Conservation (phyloP, 1,139 yeast genomes). For the Yamadazyma atlantica region DNA sequence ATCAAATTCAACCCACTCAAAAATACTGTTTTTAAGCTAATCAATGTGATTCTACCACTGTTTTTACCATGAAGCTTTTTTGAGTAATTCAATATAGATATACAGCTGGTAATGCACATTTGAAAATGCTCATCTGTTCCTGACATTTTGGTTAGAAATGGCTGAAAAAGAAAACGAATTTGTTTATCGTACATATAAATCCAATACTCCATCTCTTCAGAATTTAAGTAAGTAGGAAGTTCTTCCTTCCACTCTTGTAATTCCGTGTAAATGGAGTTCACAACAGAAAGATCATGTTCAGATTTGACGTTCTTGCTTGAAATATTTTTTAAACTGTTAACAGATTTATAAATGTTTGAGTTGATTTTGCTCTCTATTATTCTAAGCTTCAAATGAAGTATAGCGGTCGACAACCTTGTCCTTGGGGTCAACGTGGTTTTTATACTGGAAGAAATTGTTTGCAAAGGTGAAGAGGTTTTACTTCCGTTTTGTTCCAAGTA, state of each 20-base stretch:
- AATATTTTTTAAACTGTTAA: neutral
- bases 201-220: slow-evolving; percentile 1
- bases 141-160: neutral
- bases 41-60: slow-evolving; percentile 1
- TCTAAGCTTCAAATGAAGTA: slow-evolving; percentile 1
- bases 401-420: slow-evolving; percentile 1
- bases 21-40: neutral
- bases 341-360: slow-evolving; percentile 1
- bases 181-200: slow-evolving; percentile 1
- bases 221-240: neutral
- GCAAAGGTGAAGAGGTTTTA: neutral
- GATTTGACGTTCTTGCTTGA: neutral
- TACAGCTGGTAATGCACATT: neutral
- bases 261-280: neutral
- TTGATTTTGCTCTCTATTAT: slow-evolving; percentile 1
- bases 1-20: slow-evolving; percentile 1
- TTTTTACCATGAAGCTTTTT: slow-evolving; percentile 1
- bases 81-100: neutral
- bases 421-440: neutral
- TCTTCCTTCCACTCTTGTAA: neutral
- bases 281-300: neutral
- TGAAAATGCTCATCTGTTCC: neutral
- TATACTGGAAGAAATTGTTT: neutral
- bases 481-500: neutral
- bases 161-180: neutral